Conservation (phyloP, 2,329 filamentous ascomycete species). For the Fusarium pseudocircinatum region DNA sequence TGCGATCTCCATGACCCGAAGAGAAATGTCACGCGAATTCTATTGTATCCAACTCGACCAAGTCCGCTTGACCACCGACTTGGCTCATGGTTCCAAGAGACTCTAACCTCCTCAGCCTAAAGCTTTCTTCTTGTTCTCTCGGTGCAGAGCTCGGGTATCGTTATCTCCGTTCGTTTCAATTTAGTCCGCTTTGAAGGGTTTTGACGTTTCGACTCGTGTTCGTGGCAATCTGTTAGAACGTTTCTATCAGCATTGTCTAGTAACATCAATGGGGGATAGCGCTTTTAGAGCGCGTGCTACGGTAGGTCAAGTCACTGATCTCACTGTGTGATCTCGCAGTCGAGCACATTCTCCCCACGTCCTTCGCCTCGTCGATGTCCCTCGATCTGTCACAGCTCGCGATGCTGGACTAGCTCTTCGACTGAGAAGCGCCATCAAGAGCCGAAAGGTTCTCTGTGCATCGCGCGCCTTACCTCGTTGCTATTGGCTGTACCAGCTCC, state of each 20-base stretch:
- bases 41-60: background rate
- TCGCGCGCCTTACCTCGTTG: no score
- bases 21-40: no score
- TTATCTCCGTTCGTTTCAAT: background rate
- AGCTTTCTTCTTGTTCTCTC: rapidly evolving
- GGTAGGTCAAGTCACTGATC: rapidly evolving
- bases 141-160: background rate
- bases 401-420: rapidly evolving
- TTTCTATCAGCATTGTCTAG: rapidly evolving
- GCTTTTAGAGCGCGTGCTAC: rapidly evolving
- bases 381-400: rapidly evolving
- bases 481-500: no score
- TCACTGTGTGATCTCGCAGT: background rate
- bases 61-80: background rate
- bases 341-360: background rate
- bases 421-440: rapidly evolving
- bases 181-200: background rate
- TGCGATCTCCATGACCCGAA: background rate
- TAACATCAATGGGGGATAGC: rapidly evolving
- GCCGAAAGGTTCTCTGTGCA: background rate
- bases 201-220: background rate
- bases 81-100: rapidly evolving
- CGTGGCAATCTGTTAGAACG: rapidly evolving
- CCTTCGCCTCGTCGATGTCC: background rate
- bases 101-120: rapidly evolving